phyloP scores from a whole-genome alignment of 2,329 filamentous ascomycete species.

The Aspergillus sclerotialis region DNA sequence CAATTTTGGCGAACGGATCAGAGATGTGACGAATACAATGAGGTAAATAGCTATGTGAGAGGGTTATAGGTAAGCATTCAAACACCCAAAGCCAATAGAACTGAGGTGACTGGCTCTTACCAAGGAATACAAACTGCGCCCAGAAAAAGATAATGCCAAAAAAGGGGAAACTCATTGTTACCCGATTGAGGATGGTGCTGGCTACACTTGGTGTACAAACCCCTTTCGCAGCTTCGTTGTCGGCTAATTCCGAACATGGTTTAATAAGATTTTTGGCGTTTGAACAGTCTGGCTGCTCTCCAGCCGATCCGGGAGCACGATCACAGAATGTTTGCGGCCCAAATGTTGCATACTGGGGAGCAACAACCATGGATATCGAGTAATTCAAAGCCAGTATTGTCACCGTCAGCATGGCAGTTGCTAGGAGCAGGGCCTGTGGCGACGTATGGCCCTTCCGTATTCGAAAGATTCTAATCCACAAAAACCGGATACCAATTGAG shows the following conservation, averaged over 20 bases:
- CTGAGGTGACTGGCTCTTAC: conserved; percentile 21
- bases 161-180: conserved; percentile 90
- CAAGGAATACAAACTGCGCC: conserved; percentile 89
- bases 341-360: conserved; percentile 89
- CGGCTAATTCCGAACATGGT: conserved; percentile 71
- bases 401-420: conserved; percentile 82
- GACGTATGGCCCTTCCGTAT: conserved; percentile 84
- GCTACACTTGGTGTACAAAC: conserved; percentile 89
- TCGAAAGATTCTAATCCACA: conserved; percentile 90
- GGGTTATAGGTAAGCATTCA: neutral
- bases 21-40: conserved; percentile 67
- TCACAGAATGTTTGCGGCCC: conserved; percentile 93
- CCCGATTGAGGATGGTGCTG: conserved; percentile 86
- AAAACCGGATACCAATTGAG: conserved; percentile 83
- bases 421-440: conserved; percentile 84
- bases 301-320: conserved; percentile 55
- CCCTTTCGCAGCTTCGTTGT: conserved; percentile 62
- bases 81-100: neutral
- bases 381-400: conserved; percentile 92
- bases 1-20: conserved; percentile 74
- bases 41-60: conserved; percentile 60
- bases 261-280: conserved; percentile 61
- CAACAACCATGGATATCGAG: conserved; percentile 84
- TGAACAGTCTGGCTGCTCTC: conserved; percentile 68
- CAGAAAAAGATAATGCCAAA: conserved; percentile 92